A percentile compares a stretch with the other conserved stretches of the same genome.
These are phyloP conservation scores for Lunasporangiospora selenospora DNA, from an alignment of 192 early-diverging fungal genomes.

Conservation along the genomic window DNA sequence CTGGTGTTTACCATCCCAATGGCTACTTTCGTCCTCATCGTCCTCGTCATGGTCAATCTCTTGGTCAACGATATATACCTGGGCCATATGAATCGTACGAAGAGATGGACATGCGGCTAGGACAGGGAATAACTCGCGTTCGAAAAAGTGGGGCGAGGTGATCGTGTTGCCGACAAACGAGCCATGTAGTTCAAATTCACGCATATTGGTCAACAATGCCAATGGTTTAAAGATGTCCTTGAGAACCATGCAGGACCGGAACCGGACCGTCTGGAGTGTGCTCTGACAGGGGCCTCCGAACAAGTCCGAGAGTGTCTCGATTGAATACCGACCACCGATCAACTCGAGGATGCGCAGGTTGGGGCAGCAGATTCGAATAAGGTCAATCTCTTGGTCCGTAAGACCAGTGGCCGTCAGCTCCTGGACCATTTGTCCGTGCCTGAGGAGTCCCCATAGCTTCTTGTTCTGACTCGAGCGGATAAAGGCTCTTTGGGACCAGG, in stretches of 20 bases:
- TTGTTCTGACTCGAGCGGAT: slow-evolving; percentile 37
- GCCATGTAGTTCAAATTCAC: slow-evolving; percentile 41
- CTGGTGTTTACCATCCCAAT: too few relatives aligned
- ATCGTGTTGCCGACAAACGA: slow-evolving; percentile 49
- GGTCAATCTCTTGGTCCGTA: slow-evolving; percentile 37
- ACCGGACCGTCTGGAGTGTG: slow-evolving; percentile 29
- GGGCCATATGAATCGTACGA: slow-evolving; percentile 15
- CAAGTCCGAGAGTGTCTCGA: slow-evolving; percentile 22
- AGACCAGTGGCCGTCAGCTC: slow-evolving; percentile 41
- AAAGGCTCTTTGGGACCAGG: slow-evolving; percentile 20
- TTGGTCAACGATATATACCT: slow-evolving; percentile 42
- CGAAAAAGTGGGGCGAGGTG: slow-evolving; percentile 42
- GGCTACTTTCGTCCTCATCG: background rate
- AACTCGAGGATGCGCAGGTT: slow-evolving; percentile 37
- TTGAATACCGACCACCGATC: slow-evolving; percentile 34
- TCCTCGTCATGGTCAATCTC: slow-evolving; percentile 9
- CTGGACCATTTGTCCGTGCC: slow-evolving; percentile 26
- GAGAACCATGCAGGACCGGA: slow-evolving; percentile 27
- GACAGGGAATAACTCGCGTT: slow-evolving; percentile 32
- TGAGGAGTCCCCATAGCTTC: slow-evolving; percentile 25
- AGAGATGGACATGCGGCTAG: slow-evolving; percentile 21
- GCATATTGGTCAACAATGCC: slow-evolving; percentile 19
- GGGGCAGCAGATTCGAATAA: slow-evolving; percentile 19
- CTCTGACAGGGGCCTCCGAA: too few relatives aligned
- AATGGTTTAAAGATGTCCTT: slow-evolving; percentile 36